Conservation (phyloP, 2,329 filamentous ascomycete species). For the Onygenales sp. region DNA sequence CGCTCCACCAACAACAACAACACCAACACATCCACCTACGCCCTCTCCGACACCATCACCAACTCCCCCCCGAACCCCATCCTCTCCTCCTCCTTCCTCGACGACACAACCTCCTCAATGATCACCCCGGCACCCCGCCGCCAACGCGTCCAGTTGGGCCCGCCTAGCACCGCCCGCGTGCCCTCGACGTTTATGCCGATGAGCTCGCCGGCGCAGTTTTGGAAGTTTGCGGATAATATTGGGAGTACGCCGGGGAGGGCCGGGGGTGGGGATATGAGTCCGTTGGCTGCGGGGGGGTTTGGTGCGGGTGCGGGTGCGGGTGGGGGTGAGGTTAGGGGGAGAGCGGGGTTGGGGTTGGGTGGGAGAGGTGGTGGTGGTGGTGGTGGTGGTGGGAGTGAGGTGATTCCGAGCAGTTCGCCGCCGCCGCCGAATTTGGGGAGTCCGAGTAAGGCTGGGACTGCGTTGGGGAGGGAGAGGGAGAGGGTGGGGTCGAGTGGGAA, state of each 20-base stretch:
- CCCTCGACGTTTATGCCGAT: slow-evolving; percentile 44
- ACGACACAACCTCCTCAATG: slow-evolving; percentile 36
- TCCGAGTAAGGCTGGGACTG: slow-evolving; percentile 30
- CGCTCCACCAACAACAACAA: no score
- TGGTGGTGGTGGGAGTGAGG: slow-evolving; percentile 5
- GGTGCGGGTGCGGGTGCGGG: slow-evolving; percentile 28
- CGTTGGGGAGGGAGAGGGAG: not conserved
- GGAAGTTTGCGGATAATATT: slow-evolving; percentile 37
- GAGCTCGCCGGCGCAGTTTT: slow-evolving; percentile 42
- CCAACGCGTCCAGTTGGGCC: slow-evolving; percentile 38
- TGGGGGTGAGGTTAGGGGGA: slow-evolving; percentile 9
- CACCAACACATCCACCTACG: slow-evolving; percentile 19
- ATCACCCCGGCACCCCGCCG: slow-evolving; percentile 40
- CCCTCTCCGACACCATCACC: slow-evolving; percentile 30
- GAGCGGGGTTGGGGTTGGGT: not conserved
- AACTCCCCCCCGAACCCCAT: slow-evolving; percentile 32
- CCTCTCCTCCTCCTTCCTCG: slow-evolving; percentile 40
- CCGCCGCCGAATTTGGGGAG: slow-evolving; percentile 37
- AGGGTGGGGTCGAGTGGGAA: slow-evolving; percentile 12
- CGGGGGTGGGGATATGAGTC: slow-evolving; percentile 34
- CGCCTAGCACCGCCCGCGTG: slow-evolving; percentile 40
- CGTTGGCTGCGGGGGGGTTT: slow-evolving; percentile 16
- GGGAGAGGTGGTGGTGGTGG: not conserved
- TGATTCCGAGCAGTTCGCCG: slow-evolving; percentile 38
- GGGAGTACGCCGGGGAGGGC: slow-evolving; percentile 36